Conservation (phyloP, 179 eudicot species). For the Vitellaria paradoxa region DNA sequence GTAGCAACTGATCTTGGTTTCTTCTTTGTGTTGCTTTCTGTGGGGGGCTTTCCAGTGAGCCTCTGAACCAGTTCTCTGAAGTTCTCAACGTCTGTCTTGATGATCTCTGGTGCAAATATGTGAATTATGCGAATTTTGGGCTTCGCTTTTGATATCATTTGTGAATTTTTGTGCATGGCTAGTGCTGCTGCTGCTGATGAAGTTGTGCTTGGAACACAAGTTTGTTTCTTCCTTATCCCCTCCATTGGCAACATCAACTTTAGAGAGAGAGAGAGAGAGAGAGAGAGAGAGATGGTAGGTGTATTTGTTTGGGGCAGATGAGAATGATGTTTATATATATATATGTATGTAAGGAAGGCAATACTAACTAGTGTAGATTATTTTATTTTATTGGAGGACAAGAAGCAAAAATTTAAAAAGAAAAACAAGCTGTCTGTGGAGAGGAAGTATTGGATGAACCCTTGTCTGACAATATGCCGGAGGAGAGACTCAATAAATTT, state of each 20-base stretch:
- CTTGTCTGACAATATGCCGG: constrained; percentile 16
- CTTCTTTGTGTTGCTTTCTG: constrained; percentile 17
- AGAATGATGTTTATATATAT: constrained; percentile 10
- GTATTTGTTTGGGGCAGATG: not conserved
- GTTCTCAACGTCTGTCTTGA: constrained; percentile 68
- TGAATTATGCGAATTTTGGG: constrained; percentile 81
- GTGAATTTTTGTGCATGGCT: constrained; percentile 53
- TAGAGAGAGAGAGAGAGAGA: constrained; percentile 1
- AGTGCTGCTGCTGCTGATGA: constrained; percentile 25
- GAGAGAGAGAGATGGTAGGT: constrained; percentile 13
- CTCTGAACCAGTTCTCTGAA: constrained; percentile 79
- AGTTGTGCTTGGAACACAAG: constrained; percentile 18
- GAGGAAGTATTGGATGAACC: constrained; percentile 23
- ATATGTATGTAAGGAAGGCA: not conserved
- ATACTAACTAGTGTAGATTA: not conserved
- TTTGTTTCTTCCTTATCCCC: constrained; percentile 23
- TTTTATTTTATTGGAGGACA: not conserved
- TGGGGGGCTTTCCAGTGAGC: constrained; percentile 69
- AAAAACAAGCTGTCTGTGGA: constrained; percentile 18
- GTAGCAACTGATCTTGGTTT: not conserved
- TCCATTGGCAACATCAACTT: constrained; percentile 18
- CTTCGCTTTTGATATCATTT: constrained; percentile 50
- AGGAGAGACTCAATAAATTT: constrained; percentile 16
- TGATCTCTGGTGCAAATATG: constrained; percentile 80
- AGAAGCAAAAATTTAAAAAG: not conserved